phyloP scores from a whole-genome alignment of 805 yeast genomes.

The Candida xiaguanensis region DNA sequence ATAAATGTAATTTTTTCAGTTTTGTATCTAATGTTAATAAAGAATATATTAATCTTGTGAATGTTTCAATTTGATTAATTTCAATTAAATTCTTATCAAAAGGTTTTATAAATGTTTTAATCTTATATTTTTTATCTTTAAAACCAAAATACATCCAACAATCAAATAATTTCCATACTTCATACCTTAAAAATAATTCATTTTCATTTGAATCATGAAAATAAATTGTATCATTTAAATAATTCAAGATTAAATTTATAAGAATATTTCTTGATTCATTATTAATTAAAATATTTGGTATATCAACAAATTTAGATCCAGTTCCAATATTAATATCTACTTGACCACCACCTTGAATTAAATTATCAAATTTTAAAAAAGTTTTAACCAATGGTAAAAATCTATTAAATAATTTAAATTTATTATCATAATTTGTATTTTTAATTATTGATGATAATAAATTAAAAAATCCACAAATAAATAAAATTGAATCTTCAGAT shows the following conservation, averaged over 20 bases:
- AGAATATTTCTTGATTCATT: conserved; percentile 35
- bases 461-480: conserved; percentile 70
- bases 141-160: conserved; percentile 54
- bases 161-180: conserved; percentile 70
- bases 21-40: conserved; percentile 27
- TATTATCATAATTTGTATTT: conserved; percentile 23
- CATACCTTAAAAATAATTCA: conserved; percentile 31
- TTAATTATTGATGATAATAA: conserved; percentile 44
- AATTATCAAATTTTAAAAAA: conserved; percentile 39
- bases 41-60: conserved; percentile 49
- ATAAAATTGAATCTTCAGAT: conserved; percentile 76
- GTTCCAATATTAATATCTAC: conserved; percentile 5
- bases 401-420: conserved; percentile 25
- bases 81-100: conserved; percentile 44
- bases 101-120: conserved; percentile 17
- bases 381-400: conserved; percentile 31
- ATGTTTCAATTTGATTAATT: conserved; percentile 53
- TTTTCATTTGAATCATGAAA: conserved; percentile 23
- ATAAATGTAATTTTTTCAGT: conserved; percentile 36
- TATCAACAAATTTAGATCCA: conserved; percentile 13
- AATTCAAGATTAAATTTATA: conserved; percentile 42
- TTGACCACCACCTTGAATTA: conserved; percentile 16
- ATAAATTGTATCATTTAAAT: conserved; percentile 47
- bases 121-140: conserved; percentile 15
- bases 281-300: conserved; percentile 22